These are phyloP conservation scores for Diaporthe longicolla DNA, from an alignment of 2,329 filamentous ascomycete species.

Conservation along the genomic window DNA sequence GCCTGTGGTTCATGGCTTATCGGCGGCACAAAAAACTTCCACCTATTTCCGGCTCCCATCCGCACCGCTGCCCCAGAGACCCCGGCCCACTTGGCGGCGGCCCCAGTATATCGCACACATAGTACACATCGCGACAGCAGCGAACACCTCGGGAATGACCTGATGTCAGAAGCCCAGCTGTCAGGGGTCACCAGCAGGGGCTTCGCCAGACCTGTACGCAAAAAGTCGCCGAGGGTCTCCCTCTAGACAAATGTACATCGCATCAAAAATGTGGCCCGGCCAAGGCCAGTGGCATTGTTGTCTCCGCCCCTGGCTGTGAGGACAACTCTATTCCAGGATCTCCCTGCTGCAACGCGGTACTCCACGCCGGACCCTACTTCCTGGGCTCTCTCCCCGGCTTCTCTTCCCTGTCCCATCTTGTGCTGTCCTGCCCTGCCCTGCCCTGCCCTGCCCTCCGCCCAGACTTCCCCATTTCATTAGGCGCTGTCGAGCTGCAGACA, in stretches of 20 bases:
- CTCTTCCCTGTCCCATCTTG: not conserved
- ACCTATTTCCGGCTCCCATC: conserved; percentile 24
- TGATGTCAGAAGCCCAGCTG: conserved; percentile 33
- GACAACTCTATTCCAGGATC: conserved; percentile 25
- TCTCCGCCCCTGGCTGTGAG: conserved; percentile 22
- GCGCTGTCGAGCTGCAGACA: conserved; percentile 38
- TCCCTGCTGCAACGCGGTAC: conserved; percentile 4
- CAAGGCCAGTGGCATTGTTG: conserved; percentile 35
- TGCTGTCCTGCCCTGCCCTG: not conserved
- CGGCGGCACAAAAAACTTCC: conserved; percentile 24
- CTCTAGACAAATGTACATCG: conserved; percentile 30
- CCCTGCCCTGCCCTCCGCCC: conserved; percentile 26
- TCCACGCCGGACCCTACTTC: conserved; percentile 26
- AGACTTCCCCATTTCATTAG: conserved; percentile 26
- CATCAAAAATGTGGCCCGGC: conserved; percentile 21
- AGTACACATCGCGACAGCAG: conserved; percentile 13
- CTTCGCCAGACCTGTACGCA: not conserved
- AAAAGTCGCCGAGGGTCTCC: not conserved
- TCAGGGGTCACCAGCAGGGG: conserved; percentile 17
- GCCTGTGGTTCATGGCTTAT: conserved; percentile 17
- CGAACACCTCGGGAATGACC: conserved; percentile 14
- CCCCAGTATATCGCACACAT: conserved; percentile 14
- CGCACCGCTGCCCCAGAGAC: conserved; percentile 20
- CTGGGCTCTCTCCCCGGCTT: conserved; percentile 24
- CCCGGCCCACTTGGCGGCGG: conserved; percentile 29